Conservation (phyloP, 2,329 filamentous ascomycete genomes). For the Penicillium psychrosexuale region DNA sequence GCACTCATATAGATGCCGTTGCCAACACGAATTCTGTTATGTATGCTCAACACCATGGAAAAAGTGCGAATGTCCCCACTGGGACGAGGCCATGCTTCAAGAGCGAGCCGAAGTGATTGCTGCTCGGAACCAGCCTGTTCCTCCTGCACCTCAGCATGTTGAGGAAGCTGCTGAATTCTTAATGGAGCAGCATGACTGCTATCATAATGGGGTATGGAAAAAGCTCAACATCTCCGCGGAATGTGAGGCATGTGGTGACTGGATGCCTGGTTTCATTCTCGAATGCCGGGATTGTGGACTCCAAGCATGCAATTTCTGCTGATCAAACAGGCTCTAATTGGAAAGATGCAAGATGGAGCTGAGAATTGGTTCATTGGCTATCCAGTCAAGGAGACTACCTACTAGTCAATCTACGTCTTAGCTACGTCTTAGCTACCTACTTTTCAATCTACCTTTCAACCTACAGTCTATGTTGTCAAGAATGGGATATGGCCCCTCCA, state of each 20-base stretch:
- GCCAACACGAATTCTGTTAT: slow-evolving; percentile 34
- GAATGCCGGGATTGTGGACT: not conserved
- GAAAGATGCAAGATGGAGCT: not conserved
- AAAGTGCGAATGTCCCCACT: slow-evolving; percentile 25
- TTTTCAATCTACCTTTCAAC: too few relatives aligned
- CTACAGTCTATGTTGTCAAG: too few relatives aligned
- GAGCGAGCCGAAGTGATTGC: not conserved
- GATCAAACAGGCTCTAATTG: not conserved
- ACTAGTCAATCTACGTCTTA: too few relatives aligned
- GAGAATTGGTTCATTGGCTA: not conserved
- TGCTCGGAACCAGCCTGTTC: not conserved
- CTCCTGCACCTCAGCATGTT: not conserved
- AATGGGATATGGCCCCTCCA: too few relatives aligned
- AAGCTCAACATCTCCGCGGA: not conserved
- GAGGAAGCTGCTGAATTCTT: not conserved
- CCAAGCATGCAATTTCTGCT: not conserved
- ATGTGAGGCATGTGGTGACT: not conserved
- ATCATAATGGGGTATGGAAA: not conserved
- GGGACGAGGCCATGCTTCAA: slow-evolving; percentile 11
- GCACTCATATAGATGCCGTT: slow-evolving; percentile 25
- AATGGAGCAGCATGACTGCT: not conserved
- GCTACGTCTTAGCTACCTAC: too few relatives aligned
- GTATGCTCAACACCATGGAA: slow-evolving; percentile 29
- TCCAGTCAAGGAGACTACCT: not conserved
- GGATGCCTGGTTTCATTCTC: not conserved